phyloP scores from a whole-genome alignment of 768 basidiomycete genomes.

The Bullera alba region DNA sequence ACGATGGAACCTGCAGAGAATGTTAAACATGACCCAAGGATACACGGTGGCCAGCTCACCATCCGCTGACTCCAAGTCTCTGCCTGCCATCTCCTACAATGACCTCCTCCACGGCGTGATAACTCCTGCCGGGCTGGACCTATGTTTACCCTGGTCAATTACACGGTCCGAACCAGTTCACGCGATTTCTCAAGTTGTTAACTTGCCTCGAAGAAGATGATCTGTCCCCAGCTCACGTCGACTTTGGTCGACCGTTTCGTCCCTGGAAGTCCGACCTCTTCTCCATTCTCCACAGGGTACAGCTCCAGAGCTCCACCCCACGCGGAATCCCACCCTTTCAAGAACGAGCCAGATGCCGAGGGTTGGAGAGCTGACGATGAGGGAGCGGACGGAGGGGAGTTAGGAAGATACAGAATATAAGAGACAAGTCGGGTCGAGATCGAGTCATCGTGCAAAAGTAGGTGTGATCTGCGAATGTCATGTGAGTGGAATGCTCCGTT shows the following conservation, averaged over 20 bases:
- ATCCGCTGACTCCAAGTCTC: slow-evolving; percentile 84
- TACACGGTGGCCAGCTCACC: slow-evolving; percentile 49
- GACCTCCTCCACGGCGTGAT: slow-evolving; percentile 95
- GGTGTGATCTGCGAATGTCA: slow-evolving; percentile 49
- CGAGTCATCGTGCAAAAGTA: slow-evolving; percentile 97
- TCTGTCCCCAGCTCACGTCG: slow-evolving; percentile 47
- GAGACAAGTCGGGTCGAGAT: slow-evolving; percentile 89
- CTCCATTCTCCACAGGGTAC: slow-evolving; percentile 62
- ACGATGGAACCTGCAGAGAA: slow-evolving; percentile 61
- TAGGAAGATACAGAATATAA: slow-evolving; percentile 93
- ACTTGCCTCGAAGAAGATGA: slow-evolving; percentile 49
- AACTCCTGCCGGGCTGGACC: slow-evolving; percentile 91
- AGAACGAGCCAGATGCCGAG: slow-evolving; percentile 33
- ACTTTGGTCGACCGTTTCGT: slow-evolving; percentile 40
- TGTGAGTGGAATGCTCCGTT: background rate
- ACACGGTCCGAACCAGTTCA: no score
- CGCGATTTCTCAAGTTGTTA: no score
- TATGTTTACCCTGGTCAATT: no score
- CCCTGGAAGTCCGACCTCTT: slow-evolving; percentile 60
- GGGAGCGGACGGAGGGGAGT: slow-evolving; percentile 34
- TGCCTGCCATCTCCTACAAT: slow-evolving; percentile 72
- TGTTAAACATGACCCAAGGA: background rate
- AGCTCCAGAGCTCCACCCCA: slow-evolving; percentile 94
- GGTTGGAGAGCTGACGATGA: slow-evolving; percentile 51
- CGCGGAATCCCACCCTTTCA: slow-evolving; percentile 66